Conservation (phyloP, 306 rosid genomes). For the Cucurbita maxima region DNA sequence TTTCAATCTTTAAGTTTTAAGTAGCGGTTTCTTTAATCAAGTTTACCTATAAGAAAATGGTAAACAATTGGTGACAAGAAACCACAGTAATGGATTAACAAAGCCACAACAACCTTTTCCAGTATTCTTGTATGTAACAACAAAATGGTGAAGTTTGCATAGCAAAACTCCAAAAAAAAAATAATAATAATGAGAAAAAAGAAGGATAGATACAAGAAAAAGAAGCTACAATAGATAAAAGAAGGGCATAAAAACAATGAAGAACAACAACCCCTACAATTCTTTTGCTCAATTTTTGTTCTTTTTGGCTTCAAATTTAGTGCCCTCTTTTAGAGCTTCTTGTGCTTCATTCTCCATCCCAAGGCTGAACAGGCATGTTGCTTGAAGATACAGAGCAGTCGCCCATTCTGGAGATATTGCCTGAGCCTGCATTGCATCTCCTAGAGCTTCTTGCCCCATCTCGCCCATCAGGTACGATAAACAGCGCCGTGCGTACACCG, state of each 20-base stretch:
- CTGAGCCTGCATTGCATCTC: conserved; percentile 97
- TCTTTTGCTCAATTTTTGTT: conserved; percentile 29
- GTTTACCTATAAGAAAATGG: background rate
- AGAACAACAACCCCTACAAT: conserved; percentile 25
- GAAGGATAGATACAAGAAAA: conserved; percentile 12
- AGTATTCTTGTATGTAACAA: conserved; percentile 13
- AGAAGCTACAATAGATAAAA: background rate
- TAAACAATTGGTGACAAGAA: background rate
- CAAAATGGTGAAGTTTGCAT: conserved; percentile 9
- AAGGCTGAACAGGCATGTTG: conserved; percentile 69
- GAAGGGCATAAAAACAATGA: background rate
- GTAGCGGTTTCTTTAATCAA: too few species aligned
- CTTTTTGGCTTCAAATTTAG: conserved; percentile 71
- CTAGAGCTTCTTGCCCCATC: conserved; percentile 60
- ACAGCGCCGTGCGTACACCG: conserved; percentile 82
- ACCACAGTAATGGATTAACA: background rate
- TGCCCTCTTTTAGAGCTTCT: conserved; percentile 74
- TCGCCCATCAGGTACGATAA: conserved; percentile 72
- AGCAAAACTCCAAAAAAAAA: conserved; percentile 1
- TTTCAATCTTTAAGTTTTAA: too few species aligned
- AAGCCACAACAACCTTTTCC: conserved; percentile 1
- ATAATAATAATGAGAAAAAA: background rate
- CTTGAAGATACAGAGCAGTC: conserved; percentile 83
- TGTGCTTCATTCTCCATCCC: conserved; percentile 93
- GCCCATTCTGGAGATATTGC: conserved; percentile 90